A percentile compares a stretch with the other conserved stretches of the same genome.
These are phyloP conservation scores for Starmerella powellii DNA, from an alignment of 805 yeast species.

Conservation along the genomic window DNA sequence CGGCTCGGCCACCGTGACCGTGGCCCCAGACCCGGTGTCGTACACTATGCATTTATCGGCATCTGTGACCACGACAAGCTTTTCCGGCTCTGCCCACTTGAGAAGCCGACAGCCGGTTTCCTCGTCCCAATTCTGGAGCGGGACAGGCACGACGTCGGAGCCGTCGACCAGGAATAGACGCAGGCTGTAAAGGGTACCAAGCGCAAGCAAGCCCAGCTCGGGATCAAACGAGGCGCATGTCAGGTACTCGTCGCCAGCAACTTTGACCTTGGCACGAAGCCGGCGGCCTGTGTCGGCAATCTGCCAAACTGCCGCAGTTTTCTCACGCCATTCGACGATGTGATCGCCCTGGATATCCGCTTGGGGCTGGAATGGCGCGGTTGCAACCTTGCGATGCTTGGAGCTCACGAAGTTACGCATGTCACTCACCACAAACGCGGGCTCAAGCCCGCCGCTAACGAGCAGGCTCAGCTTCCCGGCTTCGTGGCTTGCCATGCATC, in stretches of 20 bases:
- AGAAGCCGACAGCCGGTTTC: constrained; percentile 10
- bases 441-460: constrained; percentile 38
- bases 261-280: constrained; percentile 9
- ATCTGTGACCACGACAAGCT: constrained; percentile 22
- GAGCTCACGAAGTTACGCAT: constrained; percentile 57
- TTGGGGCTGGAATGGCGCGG: constrained; percentile 46
- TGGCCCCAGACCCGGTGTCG: constrained; percentile 11
- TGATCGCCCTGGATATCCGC: constrained; percentile 39
- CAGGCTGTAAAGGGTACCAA: constrained; percentile 55
- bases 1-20: constrained; percentile 7
- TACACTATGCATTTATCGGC: constrained; percentile 24
- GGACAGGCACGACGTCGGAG: constrained; percentile 33
- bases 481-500: constrained; percentile 61
- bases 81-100: constrained; percentile 15
- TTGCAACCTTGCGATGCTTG: constrained; percentile 55
- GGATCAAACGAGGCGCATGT: constrained; percentile 53
- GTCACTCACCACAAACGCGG: constrained; percentile 41
- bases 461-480: constrained; percentile 50
- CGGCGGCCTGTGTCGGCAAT: constrained; percentile 47
- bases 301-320: constrained; percentile 71
- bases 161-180: constrained; percentile 48
- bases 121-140: constrained; percentile 1
- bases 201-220: constrained; percentile 55
- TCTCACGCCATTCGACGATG: constrained; percentile 71
- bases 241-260: constrained; percentile 53